Percentiles rank a stretch among this genome's conserved stretches.
phyloP scores from a whole-genome alignment of 1,284 basidiomycete genomes.

The Hemileia vastatrix region DNA sequence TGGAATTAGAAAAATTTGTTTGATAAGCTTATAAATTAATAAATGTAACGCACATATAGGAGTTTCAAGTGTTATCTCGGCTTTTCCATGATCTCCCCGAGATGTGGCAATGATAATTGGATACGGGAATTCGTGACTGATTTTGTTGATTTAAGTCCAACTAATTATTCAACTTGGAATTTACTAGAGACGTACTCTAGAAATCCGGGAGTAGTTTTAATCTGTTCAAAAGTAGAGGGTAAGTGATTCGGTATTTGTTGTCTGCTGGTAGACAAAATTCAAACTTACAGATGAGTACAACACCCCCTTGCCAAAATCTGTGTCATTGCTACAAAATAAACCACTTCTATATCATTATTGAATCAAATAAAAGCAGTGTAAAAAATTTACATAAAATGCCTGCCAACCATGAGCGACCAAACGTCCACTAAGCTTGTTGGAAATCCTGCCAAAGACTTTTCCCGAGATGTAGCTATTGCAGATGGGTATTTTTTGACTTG shows the following conservation, averaged over 20 bases:
- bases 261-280: too few relatives aligned
- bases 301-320: slow-evolving; percentile 19
- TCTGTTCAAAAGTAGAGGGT: slow-evolving; percentile 9
- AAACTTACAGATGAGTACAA: slow-evolving; percentile 15
- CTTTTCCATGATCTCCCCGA: slow-evolving; percentile 9
- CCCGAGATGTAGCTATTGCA: slow-evolving; percentile 11
- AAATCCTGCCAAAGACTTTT: slow-evolving; percentile 20
- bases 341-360: neutral
- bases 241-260: too few relatives aligned
- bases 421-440: slow-evolving; percentile 21
- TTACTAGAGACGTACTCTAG: too few relatives aligned
- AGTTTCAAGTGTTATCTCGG: slow-evolving; percentile 9
- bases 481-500: slow-evolving; percentile 22
- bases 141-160: too few relatives aligned
- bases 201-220: too few relatives aligned
- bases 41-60: slow-evolving; percentile 8
- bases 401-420: slow-evolving; percentile 20
- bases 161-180: too few relatives aligned
- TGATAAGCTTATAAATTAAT: neutral
- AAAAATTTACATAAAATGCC: slow-evolving; percentile 15
- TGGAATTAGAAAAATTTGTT: neutral
- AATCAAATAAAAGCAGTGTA: neutral
- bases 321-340: slow-evolving; percentile 4
- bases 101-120: slow-evolving; percentile 13
- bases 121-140: slow-evolving; percentile 19